Conservation (phyloP, 495 filamentous ascomycete genomes). For the Talaromyces ruber region DNA sequence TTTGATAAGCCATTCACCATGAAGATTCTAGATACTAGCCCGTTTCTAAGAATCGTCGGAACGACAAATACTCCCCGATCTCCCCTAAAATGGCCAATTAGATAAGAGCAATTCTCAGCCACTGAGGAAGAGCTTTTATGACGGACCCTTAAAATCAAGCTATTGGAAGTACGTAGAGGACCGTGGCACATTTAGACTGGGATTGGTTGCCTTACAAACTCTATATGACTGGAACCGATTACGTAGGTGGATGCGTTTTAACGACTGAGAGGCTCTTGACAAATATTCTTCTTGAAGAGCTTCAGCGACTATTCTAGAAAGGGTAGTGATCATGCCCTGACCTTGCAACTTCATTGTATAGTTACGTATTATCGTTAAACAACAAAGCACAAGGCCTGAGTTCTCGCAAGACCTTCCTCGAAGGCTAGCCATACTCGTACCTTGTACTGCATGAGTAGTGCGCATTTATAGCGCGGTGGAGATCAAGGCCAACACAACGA, state of each 20-base stretch:
- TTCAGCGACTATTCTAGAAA: too few species aligned
- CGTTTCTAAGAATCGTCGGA: neutral
- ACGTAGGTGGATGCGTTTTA: too few species aligned
- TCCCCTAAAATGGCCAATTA: neutral
- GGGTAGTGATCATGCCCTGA: too few species aligned
- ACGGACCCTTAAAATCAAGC: neutral
- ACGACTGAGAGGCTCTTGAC: too few species aligned
- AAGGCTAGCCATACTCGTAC: too few species aligned
- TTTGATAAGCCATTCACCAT: neutral
- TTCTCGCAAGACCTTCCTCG: too few species aligned
- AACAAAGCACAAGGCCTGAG: too few species aligned
- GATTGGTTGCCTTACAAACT: neutral
- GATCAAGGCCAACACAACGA: neutral
- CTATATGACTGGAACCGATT: neutral
- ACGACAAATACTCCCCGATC: neutral
- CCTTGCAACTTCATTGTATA: too few species aligned
- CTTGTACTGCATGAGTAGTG: neutral
- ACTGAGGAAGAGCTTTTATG: neutral
- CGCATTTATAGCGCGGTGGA: neutral
- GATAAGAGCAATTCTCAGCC: neutral
- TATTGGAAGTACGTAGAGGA: too few species aligned
- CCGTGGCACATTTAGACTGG: neutral
- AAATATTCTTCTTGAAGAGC: too few species aligned
- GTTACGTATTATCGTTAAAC: too few species aligned
- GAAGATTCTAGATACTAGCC: neutral